phyloP scores from a whole-genome alignment of 345 rosid species.

The Brassica incana region DNA sequence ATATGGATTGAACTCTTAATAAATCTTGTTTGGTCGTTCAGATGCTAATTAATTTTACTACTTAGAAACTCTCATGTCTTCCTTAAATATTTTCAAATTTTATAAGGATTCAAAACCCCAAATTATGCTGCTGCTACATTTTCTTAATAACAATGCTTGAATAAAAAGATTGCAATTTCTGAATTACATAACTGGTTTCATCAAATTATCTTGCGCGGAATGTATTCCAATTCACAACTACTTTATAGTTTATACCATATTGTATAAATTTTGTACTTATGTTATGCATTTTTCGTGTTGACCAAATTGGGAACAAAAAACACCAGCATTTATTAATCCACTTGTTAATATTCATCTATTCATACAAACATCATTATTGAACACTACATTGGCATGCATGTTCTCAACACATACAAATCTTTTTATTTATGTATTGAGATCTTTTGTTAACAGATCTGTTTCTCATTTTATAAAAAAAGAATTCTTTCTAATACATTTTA shows the following conservation, averaged over 20 bases:
- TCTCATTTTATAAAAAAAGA: neutral
- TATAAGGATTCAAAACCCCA: neutral
- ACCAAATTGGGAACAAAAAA: slow-evolving; percentile 10
- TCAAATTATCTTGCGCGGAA: neutral
- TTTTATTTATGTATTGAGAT: neutral
- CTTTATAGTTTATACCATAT: neutral
- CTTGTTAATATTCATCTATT: slow-evolving; percentile 22
- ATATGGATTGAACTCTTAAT: neutral
- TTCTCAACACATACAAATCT: slow-evolving; percentile 3
- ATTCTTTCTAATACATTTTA: neutral
- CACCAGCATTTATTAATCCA: slow-evolving; percentile 25
- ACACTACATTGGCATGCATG: slow-evolving; percentile 35
- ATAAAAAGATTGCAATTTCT: neutral
- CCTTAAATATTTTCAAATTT: neutral
- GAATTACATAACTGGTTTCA: neutral
- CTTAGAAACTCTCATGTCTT: neutral
- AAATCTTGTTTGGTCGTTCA: neutral
- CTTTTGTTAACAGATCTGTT: neutral
- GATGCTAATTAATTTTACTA: neutral
- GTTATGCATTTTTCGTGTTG: slow-evolving; percentile 11
- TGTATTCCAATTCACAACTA: neutral
- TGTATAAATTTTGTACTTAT: neutral
- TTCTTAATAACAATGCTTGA: neutral
- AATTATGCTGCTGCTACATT: neutral
- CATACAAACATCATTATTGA: slow-evolving; percentile 14